Conservation (phyloP, 176 grass and related monocot species). For the Aegilops sharonensis region DNA sequence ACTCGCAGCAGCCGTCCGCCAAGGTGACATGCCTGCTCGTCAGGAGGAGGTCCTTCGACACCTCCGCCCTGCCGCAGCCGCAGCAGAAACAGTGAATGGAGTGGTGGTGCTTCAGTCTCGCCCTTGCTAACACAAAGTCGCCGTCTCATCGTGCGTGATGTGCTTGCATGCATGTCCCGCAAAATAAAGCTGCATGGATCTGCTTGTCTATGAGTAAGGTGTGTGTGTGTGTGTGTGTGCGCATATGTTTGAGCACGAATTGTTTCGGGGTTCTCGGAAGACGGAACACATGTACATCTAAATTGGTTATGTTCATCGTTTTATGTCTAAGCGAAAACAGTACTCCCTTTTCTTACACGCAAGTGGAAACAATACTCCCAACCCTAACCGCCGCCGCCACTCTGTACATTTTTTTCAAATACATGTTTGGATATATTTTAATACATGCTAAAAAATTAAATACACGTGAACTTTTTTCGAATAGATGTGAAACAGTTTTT, state of each 20-base stretch:
- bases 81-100: background rate
- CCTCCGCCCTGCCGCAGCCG: background rate
- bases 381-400: too few species aligned
- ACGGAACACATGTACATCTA: background rate
- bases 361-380: too few species aligned
- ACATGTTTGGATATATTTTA: too few species aligned
- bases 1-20: constrained; percentile 22
- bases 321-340: background rate
- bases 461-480: too few species aligned
- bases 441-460: too few species aligned
- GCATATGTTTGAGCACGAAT: background rate
- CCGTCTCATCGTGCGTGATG: background rate
- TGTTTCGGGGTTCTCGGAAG: background rate
- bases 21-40: constrained; percentile 58
- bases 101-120: background rate
- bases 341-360: background rate
- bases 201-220: background rate
- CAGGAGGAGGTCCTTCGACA: constrained; percentile 53
- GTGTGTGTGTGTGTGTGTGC: background rate
- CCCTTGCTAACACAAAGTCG: background rate
- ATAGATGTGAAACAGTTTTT: too few species aligned
- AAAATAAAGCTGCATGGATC: background rate
- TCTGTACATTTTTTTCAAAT: too few species aligned
- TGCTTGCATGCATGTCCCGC: background rate
- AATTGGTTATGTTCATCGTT: background rate